Base-by-base conservation (phyloP, 495 filamentous ascomycete genomes). In the Talaromyces trachyspermus region DNA sequence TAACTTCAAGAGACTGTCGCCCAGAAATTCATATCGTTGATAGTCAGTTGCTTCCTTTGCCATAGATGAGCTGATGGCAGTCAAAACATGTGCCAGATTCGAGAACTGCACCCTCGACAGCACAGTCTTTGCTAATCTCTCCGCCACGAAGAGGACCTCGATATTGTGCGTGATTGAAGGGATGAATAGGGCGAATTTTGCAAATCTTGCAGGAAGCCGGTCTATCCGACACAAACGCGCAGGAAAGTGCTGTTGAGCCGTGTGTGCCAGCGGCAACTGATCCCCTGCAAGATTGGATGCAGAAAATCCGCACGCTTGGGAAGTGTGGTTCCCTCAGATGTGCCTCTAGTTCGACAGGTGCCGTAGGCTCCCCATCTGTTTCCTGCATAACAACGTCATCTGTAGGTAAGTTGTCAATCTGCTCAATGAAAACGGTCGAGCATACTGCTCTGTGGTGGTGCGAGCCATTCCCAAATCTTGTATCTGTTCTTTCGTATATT, bases 21-120 rank as follows among this genome's bases (percentile, higher is more conserved):
- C 92, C 0, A 96, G 69, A 55, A 95, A 95, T 61, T 98, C 92
- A 1, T 94, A 71, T 18, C 85, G 74, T 53, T 98, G 86, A 57
- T 98, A 98, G 50, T 96, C 75, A 0, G 69, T 77, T 2, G 54
- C 53, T 35, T 81, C 79, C 8, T 66, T 58, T 0, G 88, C 78
- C 1, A 74, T 69, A 0, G 84, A 80, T 1, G 86, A 70, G 24
- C 71, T 85, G 43, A 94, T 83, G 1, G 91, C 89, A 6, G 77
- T 84, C n/a, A 81, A 54, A 3, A 96, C 64, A 25, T 86, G 76
- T 2, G 59, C 52, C 5, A 80, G 48, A 50, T 83, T 59, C 0
- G 61, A 59, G 41, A 94, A 78, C 0, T 56, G 58, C 3, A 85
- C 64, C 4, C 65, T 62, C 37, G 65, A 59, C 4, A 95, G 62